phyloP scores from a whole-genome alignment of 345 rosid genomes.

The Ailanthus altissimus region DNA sequence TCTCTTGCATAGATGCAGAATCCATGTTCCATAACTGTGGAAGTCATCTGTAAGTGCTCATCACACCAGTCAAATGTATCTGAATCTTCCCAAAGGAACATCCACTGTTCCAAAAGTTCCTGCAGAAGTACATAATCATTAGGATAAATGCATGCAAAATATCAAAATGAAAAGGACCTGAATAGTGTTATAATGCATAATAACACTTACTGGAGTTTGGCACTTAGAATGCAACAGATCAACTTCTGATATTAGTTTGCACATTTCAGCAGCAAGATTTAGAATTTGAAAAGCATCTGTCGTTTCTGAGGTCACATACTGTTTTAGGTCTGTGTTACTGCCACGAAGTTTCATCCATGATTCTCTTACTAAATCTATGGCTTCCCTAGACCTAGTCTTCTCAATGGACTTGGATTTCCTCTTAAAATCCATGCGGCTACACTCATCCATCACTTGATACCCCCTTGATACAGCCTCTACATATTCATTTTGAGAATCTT shows the following conservation, averaged over 20 bases:
- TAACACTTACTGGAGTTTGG: slow-evolving; percentile 45
- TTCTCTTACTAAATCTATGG: slow-evolving; percentile 49
- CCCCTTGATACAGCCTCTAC: slow-evolving; percentile 39
- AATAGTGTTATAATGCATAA: not conserved
- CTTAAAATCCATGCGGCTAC: slow-evolving; percentile 75
- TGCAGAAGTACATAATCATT: slow-evolving; percentile 33
- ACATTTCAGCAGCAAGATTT: slow-evolving; percentile 50
- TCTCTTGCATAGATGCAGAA: slow-evolving; percentile 58
- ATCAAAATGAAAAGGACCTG: slow-evolving; percentile 5
- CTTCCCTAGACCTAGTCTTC: slow-evolving; percentile 28
- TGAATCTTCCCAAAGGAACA: slow-evolving; percentile 41
- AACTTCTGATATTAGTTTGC: slow-evolving; percentile 74
- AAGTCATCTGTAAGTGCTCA: slow-evolving; percentile 59
- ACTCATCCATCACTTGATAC: slow-evolving; percentile 73
- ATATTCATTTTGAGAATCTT: slow-evolving; percentile 45
- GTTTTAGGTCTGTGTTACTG: slow-evolving; percentile 43
- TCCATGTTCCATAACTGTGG: slow-evolving; percentile 55
- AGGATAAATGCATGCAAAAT: slow-evolving; percentile 17
- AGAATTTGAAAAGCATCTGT: slow-evolving; percentile 50
- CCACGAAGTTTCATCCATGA: slow-evolving; percentile 67
- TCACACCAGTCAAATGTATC: slow-evolving; percentile 42
- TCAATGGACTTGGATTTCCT: slow-evolving; percentile 32
- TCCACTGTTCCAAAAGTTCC: slow-evolving; percentile 52
- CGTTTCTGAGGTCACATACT: slow-evolving; percentile 51
- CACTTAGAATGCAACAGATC: slow-evolving; percentile 54